Evolutionary conservation across 257 asterid genomes (phyloP).

Genomic region (Rubia yunnanensis): DNA sequence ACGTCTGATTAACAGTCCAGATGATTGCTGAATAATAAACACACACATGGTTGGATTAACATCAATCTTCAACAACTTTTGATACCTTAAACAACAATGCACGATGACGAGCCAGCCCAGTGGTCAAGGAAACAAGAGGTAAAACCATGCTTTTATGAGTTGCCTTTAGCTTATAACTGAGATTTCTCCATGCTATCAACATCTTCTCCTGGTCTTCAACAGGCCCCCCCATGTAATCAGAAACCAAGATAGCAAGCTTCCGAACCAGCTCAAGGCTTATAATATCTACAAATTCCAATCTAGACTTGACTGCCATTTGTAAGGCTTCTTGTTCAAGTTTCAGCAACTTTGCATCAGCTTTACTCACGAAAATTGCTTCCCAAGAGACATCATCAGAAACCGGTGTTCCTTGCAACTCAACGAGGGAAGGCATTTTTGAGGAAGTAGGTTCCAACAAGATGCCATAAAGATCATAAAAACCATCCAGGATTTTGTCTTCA

Average conservation of each 20-base stretch:
- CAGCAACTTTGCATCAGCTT: slow-evolving; percentile 67
- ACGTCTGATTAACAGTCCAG: neutral
- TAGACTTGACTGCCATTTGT: slow-evolving; percentile 50
- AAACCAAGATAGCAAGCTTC: slow-evolving; percentile 68
- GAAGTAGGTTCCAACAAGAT: slow-evolving; percentile 54
- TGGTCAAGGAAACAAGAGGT: slow-evolving; percentile 82
- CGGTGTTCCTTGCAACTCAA: slow-evolving; percentile 77
- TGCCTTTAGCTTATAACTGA: slow-evolving; percentile 48
- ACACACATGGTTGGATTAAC: neutral
- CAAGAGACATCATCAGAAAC: slow-evolving; percentile 58
- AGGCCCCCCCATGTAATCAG: slow-evolving; percentile 95
- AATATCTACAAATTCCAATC: slow-evolving; percentile 34
- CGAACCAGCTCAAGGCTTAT: slow-evolving; percentile 41
- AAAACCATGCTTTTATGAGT: slow-evolving; percentile 86
- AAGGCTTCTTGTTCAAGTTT: slow-evolving; percentile 69
- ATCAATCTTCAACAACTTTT: neutral
- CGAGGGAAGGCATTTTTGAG: slow-evolving; percentile 85
- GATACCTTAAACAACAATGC: slow-evolving; percentile 92
- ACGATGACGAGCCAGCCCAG: slow-evolving; percentile 96
- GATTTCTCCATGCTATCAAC: slow-evolving; percentile 70
- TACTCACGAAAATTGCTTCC: slow-evolving; percentile 89
- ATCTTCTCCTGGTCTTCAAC: slow-evolving; percentile 78
- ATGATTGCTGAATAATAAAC: neutral
- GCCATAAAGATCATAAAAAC: slow-evolving; percentile 88
- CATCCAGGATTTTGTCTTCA: slow-evolving; percentile 93